phyloP scores from a whole-genome alignment of 768 basidiomycete species.

The Amanita fuliginea region DNA sequence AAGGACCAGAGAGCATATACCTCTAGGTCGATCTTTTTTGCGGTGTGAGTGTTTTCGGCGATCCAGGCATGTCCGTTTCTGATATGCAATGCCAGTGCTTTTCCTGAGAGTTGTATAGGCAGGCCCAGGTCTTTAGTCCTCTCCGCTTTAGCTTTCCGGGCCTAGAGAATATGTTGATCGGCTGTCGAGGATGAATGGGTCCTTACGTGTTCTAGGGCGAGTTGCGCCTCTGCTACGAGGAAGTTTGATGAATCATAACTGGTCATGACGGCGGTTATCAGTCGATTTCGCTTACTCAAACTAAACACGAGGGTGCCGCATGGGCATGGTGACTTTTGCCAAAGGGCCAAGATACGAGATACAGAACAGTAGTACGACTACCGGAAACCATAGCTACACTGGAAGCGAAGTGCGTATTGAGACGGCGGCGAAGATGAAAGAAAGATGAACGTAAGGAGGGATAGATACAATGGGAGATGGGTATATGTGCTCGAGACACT shows the following conservation, averaged over 20 bases:
- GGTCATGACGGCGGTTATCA: conserved; percentile 9
- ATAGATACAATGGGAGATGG: conserved; percentile 3
- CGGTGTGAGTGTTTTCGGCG: conserved; percentile 74
- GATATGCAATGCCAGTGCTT: conserved; percentile 62
- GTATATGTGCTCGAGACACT: background rate
- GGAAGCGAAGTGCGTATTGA: conserved; percentile 3
- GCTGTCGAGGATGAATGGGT: background rate
- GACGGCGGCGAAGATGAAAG: background rate
- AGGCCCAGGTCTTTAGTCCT: conserved; percentile 61
- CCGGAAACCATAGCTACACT: conserved; percentile 8
- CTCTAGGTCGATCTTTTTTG: conserved; percentile 67
- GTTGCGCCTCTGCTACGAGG: conserved; percentile 64
- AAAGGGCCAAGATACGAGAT: background rate
- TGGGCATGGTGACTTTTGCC: background rate
- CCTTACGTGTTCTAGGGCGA: conserved; percentile 48
- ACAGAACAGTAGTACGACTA: background rate
- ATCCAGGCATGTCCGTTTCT: conserved; percentile 68
- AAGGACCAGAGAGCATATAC: conserved; percentile 24
- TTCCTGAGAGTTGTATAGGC: conserved; percentile 69
- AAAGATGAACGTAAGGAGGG: background rate
- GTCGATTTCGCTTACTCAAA: background rate
- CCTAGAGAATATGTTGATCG: conserved; percentile 25
- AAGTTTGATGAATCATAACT: conserved; percentile 36
- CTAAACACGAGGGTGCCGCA: background rate
- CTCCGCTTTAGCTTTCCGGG: conserved; percentile 63